Conservation (phyloP, 2,329 filamentous ascomycete species). For the Escovopsis weberi region DNA sequence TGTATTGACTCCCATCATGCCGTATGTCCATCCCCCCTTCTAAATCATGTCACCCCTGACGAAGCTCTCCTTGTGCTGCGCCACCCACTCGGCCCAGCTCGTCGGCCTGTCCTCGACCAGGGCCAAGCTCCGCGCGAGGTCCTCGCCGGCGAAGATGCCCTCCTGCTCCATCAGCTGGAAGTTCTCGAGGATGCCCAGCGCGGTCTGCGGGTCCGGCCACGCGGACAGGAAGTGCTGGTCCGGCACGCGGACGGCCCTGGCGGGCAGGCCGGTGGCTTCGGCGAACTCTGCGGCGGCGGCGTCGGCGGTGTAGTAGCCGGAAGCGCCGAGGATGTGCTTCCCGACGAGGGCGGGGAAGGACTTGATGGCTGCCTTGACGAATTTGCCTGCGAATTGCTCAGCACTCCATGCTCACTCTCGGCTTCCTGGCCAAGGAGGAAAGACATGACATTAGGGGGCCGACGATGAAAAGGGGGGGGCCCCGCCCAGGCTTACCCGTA, state of each 20-base stretch:
- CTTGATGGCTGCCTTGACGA: constrained; percentile 20
- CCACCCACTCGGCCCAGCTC: constrained; percentile 23
- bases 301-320: constrained; percentile 21
- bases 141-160: constrained; percentile 25
- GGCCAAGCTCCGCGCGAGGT: constrained; percentile 16
- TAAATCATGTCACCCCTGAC: too few relatives aligned
- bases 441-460: neutral
- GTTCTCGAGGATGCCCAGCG: constrained; percentile 27
- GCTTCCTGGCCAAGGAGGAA: too few relatives aligned
- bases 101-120: constrained; percentile 22
- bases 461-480: neutral
- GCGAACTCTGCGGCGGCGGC: constrained; percentile 20
- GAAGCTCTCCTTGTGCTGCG: constrained; percentile 15
- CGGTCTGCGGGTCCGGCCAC: constrained; percentile 4
- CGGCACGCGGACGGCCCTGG: constrained; percentile 16
- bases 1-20: too few relatives aligned
- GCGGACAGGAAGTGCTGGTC: constrained; percentile 17
- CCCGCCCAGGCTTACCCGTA: constrained; percentile 7
- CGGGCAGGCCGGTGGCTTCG: constrained; percentile 19
- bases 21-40: too few relatives aligned
- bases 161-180: constrained; percentile 26
- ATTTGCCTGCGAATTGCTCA: constrained; percentile 13
- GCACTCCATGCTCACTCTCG: too few relatives aligned
- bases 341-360: constrained; percentile 12
- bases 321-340: constrained; percentile 21